Conservation (phyloP, 1,284 basidiomycete genomes). For the Omphalotus olearius region DNA sequence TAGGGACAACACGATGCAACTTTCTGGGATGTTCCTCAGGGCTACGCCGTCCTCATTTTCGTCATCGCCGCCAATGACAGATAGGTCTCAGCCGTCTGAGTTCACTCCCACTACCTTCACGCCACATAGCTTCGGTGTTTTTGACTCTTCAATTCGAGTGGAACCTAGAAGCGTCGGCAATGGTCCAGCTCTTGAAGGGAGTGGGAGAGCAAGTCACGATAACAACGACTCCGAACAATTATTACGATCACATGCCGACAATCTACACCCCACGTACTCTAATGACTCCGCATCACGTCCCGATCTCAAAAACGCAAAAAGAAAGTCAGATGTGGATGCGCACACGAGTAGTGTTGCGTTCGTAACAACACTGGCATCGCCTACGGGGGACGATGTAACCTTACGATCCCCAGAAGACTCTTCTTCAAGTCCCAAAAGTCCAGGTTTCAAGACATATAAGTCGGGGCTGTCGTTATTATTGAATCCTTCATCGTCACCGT, state of each 20-base stretch:
- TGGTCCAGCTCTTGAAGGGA: neutral
- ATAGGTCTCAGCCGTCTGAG: neutral
- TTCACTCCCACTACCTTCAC: neutral
- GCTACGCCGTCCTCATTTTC: constrained; percentile 1
- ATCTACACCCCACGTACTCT: too few relatives aligned
- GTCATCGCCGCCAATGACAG: neutral
- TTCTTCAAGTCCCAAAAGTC: too few relatives aligned
- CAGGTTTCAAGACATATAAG: neutral
- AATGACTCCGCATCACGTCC: too few relatives aligned
- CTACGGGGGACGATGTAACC: too few relatives aligned
- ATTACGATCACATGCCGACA: too few relatives aligned
- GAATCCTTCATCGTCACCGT: neutral
- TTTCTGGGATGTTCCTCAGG: constrained; percentile 49
- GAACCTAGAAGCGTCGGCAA: constrained; percentile 2
- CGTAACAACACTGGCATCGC: too few relatives aligned
- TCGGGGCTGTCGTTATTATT: constrained; percentile 12
- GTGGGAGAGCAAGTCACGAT: neutral
- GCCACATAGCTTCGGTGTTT: neutral
- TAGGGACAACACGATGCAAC: constrained; percentile 59
- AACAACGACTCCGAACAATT: too few relatives aligned
- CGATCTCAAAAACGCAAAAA: too few relatives aligned
- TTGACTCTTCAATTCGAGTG: constrained; percentile 6
- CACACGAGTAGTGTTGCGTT: too few relatives aligned
- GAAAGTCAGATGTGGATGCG: too few relatives aligned
- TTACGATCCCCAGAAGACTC: too few relatives aligned